Evolutionary conservation across 257 asterid species (phyloP).

Genomic region (Avicennia marina): DNA sequence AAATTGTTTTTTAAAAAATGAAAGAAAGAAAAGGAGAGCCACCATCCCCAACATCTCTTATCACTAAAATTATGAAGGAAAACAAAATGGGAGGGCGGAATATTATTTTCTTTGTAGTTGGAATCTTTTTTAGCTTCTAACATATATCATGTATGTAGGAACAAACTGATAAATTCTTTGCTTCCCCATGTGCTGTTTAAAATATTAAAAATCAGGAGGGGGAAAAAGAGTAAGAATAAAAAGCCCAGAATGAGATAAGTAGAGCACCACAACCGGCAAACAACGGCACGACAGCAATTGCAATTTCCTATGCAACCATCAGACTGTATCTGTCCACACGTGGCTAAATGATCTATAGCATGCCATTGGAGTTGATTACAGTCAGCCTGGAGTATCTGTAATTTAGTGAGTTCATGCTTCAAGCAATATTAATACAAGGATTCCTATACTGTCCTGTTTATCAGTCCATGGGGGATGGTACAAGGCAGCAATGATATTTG

Average conservation of each 20-base stretch:
- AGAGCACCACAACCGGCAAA: conserved; percentile 10
- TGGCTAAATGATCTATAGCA: conserved; percentile 13
- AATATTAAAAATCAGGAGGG: background rate
- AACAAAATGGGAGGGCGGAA: too few relatives aligned
- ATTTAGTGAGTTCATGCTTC: conserved; percentile 17
- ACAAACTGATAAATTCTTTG: background rate
- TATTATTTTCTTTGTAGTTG: background rate
- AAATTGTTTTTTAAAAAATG: too few relatives aligned
- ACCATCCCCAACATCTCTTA: too few relatives aligned
- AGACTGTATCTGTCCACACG: conserved; percentile 19
- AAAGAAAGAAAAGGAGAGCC: too few relatives aligned
- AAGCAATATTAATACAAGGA: conserved; percentile 20
- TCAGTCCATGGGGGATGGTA: background rate
- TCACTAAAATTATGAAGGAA: too few relatives aligned
- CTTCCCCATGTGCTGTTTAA: conserved; percentile 1
- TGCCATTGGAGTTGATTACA: conserved; percentile 1
- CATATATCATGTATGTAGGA: background rate
- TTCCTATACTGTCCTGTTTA: conserved; percentile 6
- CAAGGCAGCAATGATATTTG: too few relatives aligned
- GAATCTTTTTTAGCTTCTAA: too few relatives aligned
- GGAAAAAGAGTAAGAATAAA: background rate
- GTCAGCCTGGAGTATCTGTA: conserved; percentile 29
- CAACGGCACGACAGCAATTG: conserved; percentile 5
- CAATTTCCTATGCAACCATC: conserved; percentile 6
- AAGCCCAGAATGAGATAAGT: too few relatives aligned